Conservation (phyloP, 2,329 filamentous ascomycete species). For the Mycocentrospora acerina region DNA sequence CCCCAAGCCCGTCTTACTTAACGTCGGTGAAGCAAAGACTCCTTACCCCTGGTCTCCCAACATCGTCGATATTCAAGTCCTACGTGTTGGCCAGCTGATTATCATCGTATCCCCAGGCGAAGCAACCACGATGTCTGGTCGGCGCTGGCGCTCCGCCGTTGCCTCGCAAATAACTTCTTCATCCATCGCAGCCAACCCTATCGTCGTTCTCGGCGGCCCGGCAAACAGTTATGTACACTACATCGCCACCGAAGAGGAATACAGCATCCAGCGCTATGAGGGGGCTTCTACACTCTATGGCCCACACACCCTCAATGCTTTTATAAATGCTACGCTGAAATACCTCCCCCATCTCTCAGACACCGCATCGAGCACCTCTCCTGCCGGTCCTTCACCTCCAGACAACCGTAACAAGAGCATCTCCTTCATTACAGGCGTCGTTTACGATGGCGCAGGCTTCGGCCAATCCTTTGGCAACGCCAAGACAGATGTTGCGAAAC, state of each 20-base stretch:
- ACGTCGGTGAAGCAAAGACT: constrained; percentile 75
- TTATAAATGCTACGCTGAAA: constrained; percentile 80
- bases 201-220: constrained; percentile 85
- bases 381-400: constrained; percentile 66
- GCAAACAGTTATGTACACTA: constrained; percentile 91
- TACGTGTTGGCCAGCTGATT: constrained; percentile 81
- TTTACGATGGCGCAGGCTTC: constrained; percentile 68
- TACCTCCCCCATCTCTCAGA: constrained; percentile 67
- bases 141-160: constrained; percentile 70
- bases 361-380: constrained; percentile 27
- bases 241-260: constrained; percentile 77
- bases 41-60: constrained; percentile 92
- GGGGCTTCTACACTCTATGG: constrained; percentile 92
- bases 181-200: constrained; percentile 26
- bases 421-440: constrained; percentile 77
- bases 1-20: constrained; percentile 81
- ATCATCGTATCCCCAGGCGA: constrained; percentile 85
- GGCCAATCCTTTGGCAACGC: constrained; percentile 72
- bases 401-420: constrained; percentile 76
- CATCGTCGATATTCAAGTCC: constrained; percentile 81
- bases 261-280: constrained; percentile 84
- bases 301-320: constrained; percentile 77
- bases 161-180: constrained; percentile 27
- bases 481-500: constrained; percentile 53
- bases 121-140: constrained; percentile 87